Base-by-base conservation (phyloP, 495 filamentous ascomycete species). In the Sporormia fimetaria region DNA sequence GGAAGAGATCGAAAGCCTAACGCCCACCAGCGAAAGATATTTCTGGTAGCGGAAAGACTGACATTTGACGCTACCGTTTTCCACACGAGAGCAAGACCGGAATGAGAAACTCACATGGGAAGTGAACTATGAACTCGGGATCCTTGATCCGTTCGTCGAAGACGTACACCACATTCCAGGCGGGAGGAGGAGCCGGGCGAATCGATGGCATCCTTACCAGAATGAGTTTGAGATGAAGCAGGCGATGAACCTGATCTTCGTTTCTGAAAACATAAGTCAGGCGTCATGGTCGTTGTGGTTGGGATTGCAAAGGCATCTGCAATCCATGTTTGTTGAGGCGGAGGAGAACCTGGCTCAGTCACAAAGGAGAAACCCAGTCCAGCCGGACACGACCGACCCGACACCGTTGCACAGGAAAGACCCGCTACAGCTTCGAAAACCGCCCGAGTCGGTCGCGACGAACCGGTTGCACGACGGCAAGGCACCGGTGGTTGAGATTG, bases 21-120 rank as follows among this genome's bases (percentile, higher is more conserved):
- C n/a, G 21, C 32, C 12, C 44, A 49, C 21, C n/a, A 25, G 2
- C 44, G 40, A 3, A 54, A 54, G 26, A 26, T 44, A 9, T 54
- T 49, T 24, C 45, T 54, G 3, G 40, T 49, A 11, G 45, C 50
- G 6, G 50, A 54, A 25, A 40, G 50, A 14, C 30, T 54, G 28
- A 35, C 33, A 5, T 54, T 35, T 29, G 40, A 41, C 10, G 33
- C 33, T 25, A 2, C 3, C n/a, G 6, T 29, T 42, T 4, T 37
- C 36, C 9, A 42, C 8, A 10, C 9, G 11, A 22, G 41, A 40
- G 7, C 35, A 27, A 30, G 27, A 54, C 15, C 35, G 29, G 23
- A 54, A 49, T 21, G 40, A 49, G 25, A 40, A 49, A 25, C 16
- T 41, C 27, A 49, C 40, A 23, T 41, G 45, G 50, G 40, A 38